A percentile compares a stretch with the other conserved stretches of the same genome.
phyloP scores from a whole-genome alignment of 2,329 filamentous ascomycete genomes.

The Podosphaera fusca region DNA sequence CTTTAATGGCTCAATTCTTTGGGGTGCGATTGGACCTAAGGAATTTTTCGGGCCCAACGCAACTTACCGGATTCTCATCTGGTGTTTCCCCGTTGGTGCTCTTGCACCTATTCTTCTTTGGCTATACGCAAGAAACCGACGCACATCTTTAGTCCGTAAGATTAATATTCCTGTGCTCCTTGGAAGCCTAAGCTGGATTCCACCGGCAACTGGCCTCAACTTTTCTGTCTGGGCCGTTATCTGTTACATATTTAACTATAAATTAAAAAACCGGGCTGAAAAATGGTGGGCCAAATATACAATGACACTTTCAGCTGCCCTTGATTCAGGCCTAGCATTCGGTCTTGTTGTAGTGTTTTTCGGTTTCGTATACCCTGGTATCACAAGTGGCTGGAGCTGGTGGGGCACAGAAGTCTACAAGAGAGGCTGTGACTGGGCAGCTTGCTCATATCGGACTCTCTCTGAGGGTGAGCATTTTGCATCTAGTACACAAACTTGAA shows the following conservation, averaged over 20 bases:
- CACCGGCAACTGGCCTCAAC: constrained; percentile 66
- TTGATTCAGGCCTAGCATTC: constrained; percentile 65
- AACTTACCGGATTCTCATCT: constrained; percentile 54
- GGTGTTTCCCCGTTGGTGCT: constrained; percentile 60
- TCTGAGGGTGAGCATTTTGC: constrained; percentile 39
- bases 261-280: constrained; percentile 42
- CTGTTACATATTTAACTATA: constrained; percentile 64
- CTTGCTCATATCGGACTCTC: constrained; percentile 46
- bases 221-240: constrained; percentile 73
- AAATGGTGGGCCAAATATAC: constrained; percentile 85
- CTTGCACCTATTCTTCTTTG: constrained; percentile 53
- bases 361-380: constrained; percentile 60
- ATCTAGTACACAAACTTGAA: neutral
- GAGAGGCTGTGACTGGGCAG: constrained; percentile 64
- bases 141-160: constrained; percentile 43
- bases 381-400: constrained; percentile 53
- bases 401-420: constrained; percentile 80
- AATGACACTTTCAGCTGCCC: constrained; percentile 64
- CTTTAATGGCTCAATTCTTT: constrained; percentile 75
- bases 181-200: constrained; percentile 66
- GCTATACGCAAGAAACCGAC: constrained; percentile 38
- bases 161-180: constrained; percentile 69
- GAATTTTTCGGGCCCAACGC: constrained; percentile 62
- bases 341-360: constrained; percentile 72
- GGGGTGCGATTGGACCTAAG: constrained; percentile 64